Conservation (phyloP, 805 yeast species). For the Grigorovia jiainica region DNA sequence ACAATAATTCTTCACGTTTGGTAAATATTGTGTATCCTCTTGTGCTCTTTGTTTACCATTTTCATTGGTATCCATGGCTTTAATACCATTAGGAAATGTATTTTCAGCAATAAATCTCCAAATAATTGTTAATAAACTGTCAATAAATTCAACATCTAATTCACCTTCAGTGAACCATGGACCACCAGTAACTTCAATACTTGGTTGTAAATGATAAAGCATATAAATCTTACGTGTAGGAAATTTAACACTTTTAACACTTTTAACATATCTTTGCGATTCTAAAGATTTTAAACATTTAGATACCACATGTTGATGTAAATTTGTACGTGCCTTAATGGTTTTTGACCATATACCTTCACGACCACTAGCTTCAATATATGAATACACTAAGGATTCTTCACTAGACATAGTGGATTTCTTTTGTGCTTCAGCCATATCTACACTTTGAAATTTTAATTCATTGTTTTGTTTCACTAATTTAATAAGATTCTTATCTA, state of each 20-base stretch:
- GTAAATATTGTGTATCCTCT: constrained; percentile 33
- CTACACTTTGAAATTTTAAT: constrained; percentile 66
- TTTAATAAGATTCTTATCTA: constrained; percentile 54
- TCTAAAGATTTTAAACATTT: constrained; percentile 77
- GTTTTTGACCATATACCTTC: constrained; percentile 97
- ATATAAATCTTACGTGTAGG: constrained; percentile 95
- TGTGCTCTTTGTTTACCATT: neutral
- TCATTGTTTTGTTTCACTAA: constrained; percentile 58
- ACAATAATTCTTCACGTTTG: constrained; percentile 55
- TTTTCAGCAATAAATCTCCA: constrained; percentile 78
- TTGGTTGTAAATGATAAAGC: constrained; percentile 88
- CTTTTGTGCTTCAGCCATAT: constrained; percentile 64
- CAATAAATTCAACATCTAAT: constrained; percentile 87
- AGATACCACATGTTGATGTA: constrained; percentile 84
- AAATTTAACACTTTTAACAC: constrained; percentile 81
- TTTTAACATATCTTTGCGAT: constrained; percentile 71
- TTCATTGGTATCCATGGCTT: constrained; percentile 13
- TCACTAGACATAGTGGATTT: constrained; percentile 73
- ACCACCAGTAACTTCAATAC: constrained; percentile 94
- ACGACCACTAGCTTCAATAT: constrained; percentile 85
- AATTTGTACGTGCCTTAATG: constrained; percentile 74
- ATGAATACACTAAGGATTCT: constrained; percentile 83
- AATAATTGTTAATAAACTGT: constrained; percentile 67
- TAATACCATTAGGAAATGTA: constrained; percentile 67
- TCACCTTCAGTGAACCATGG: constrained; percentile 98